Percentiles rank a stretch among this genome's conserved stretches.
Conservation (phyloP, 495 filamentous ascomycete species). For the Geoglossum glabrum region DNA sequence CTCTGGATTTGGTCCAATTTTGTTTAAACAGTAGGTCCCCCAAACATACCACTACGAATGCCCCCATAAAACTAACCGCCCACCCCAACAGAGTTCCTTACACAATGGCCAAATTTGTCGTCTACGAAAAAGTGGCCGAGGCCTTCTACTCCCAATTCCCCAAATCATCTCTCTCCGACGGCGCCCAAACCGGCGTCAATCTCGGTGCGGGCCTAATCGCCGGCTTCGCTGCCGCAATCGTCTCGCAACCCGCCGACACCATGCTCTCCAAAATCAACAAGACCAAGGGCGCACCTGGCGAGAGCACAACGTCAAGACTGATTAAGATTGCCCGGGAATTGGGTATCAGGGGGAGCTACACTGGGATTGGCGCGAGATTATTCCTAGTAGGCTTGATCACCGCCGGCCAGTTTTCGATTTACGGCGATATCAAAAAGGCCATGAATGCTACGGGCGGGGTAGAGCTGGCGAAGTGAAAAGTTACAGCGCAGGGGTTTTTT, state of each 20-base stretch:
- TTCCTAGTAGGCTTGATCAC: slow-evolving; percentile 75
- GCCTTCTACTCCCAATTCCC: slow-evolving; percentile 46
- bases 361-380: slow-evolving; percentile 82
- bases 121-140: slow-evolving; percentile 94
- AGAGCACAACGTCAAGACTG: slow-evolving; percentile 76
- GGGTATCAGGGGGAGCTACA: slow-evolving; percentile 70
- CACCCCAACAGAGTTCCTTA: slow-evolving; percentile 67
- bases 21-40: slow-evolving; percentile 79
- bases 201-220: slow-evolving; percentile 88
- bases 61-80: too few species aligned
- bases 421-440: slow-evolving; percentile 51
- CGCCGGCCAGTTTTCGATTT: slow-evolving; percentile 93
- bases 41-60: too few species aligned
- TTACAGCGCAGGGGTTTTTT: too few species aligned
- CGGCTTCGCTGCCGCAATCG: slow-evolving; percentile 89
- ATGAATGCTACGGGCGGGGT: slow-evolving; percentile 57
- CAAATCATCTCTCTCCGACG: slow-evolving; percentile 56
- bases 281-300: slow-evolving; percentile 87
- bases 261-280: slow-evolving; percentile 99
- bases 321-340: slow-evolving; percentile 95
- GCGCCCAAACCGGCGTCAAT: slow-evolving; percentile 73
- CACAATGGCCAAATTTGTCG: slow-evolving; percentile 99
- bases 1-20: slow-evolving; percentile 80
- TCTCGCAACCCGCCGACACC: slow-evolving; percentile 96
- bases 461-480: slow-evolving; percentile 38